Evolutionary conservation across 441 rosid genomes (phyloP).

Genomic region (Gossypium schwendimanii): DNA sequence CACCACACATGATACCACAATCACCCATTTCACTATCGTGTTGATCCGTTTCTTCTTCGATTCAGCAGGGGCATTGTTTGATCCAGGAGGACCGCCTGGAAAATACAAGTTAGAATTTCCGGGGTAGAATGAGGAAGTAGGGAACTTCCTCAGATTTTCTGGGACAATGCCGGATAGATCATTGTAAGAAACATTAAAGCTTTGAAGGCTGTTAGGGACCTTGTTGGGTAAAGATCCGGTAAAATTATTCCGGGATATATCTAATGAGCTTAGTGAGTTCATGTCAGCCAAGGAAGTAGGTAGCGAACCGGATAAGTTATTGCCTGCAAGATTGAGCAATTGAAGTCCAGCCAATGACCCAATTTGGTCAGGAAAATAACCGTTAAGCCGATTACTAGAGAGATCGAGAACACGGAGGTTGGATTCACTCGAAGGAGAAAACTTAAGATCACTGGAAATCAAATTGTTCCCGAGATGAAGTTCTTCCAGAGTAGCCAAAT

Average conservation of each 20-base stretch:
- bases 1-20: conserved; percentile 67
- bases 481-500: conserved; percentile 63
- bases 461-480: conserved; percentile 65
- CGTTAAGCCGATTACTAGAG: conserved; percentile 63
- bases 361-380: conserved; percentile 61
- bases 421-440: conserved; percentile 41
- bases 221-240: conserved; percentile 74
- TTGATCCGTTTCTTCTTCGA: conserved; percentile 47
- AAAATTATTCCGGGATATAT: conserved; percentile 74
- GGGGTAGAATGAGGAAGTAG: conserved; percentile 68
- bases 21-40: conserved; percentile 52
- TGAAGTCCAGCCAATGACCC: conserved; percentile 61
- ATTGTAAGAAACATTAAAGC: conserved; percentile 75
- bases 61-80: conserved; percentile 31
- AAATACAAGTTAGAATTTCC: conserved; percentile 61
- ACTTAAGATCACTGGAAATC: conserved; percentile 50
- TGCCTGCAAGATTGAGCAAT: conserved; percentile 68
- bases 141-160: conserved; percentile 68
- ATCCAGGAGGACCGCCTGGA: conserved; percentile 54
- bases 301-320: conserved; percentile 77
- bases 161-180: conserved; percentile 90
- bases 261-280: conserved; percentile 57
- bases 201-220: conserved; percentile 47
- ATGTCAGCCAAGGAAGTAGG: conserved; percentile 68
- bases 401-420: conserved; percentile 67